These are phyloP conservation scores for Metarhizium sp. DNA, from an alignment of 2,329 filamentous ascomycete genomes.

Conservation along the genomic window DNA sequence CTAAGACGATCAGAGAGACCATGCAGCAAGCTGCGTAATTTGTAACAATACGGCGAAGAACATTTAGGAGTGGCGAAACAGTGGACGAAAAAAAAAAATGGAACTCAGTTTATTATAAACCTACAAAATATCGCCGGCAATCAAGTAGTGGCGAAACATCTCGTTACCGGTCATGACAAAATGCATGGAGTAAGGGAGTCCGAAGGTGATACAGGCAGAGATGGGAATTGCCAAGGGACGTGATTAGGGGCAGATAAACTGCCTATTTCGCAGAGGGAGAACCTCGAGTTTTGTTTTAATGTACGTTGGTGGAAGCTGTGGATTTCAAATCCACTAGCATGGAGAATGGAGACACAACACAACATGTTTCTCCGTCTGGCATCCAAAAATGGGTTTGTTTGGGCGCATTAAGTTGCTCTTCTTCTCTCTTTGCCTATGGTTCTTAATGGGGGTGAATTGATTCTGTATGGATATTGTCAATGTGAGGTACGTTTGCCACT, in stretches of 20 bases:
- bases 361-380: not conserved
- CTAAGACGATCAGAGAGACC: constrained; percentile 14
- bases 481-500: not conserved
- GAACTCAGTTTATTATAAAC: not conserved
- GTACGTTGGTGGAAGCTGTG: not conserved
- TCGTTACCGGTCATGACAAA: not conserved
- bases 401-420: not conserved
- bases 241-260: not conserved
- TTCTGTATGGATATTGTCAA: not conserved
- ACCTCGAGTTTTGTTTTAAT: not conserved
- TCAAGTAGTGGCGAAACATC: not conserved
- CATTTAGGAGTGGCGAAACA: not conserved
- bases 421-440: not conserved
- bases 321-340: not conserved
- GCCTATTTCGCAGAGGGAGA: not conserved
- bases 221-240: not conserved
- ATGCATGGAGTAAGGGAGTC: not conserved
- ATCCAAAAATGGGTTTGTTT: not conserved
- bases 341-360: not conserved
- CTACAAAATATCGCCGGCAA: not conserved
- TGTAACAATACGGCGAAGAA: not conserved
- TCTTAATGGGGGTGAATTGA: not conserved
- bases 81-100: constrained; percentile 1
- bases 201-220: not conserved
- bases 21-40: constrained; percentile 9